Evolutionary conservation across 805 yeast genomes (phyloP), one percentile per base, ranked within the genome.

Genomic region (Suhomyces xylopsoci): DNA sequence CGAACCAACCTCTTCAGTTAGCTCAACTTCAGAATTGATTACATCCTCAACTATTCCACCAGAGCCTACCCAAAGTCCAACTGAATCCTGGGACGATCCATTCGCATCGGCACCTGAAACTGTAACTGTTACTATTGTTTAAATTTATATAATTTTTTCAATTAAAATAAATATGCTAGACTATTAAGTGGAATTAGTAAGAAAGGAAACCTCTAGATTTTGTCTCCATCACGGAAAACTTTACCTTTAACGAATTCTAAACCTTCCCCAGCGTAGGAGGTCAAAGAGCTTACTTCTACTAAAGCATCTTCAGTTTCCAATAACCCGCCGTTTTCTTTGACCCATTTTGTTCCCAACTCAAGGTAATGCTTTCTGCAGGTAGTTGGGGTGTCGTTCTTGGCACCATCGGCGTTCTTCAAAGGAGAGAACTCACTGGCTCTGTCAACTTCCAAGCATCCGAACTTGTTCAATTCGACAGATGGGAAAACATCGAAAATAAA

Each of bases 401-500:
- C 80, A 19, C 91, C 96, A 12, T 87, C 83, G 1, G 90, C 96
- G 69, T 94, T 94, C 65, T 94, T 94, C 69, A 94, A 81, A 3
- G 99, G 99, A 17, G 97, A 87, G 65, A 94, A 94, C 69, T 94
- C 99, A 53, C 83, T 84, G 3, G 73, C 57, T 68, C 99, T 83
- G 38, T 82, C 87, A 20, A 94, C 99, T 73, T 94, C 99, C 53
- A 94, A 78, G 66, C 96, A 89, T 0, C 97, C 99, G 68, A 94
- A 94, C 62, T 81, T 82, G 14, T 68, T 65, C 56, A 92, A 65
- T 10, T 81, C 79, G 34, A 94, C 86, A 28, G 84, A 80, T 48
- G 92, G 92, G 72, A 94, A 94, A 22, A 94, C 96, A 66, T 94
- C 99, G 73, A 94, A 94, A 52, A 94, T 96, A 63, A 94, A 94